Conservation (phyloP, 257 asterid species). For the Solanum sitiens region DNA sequence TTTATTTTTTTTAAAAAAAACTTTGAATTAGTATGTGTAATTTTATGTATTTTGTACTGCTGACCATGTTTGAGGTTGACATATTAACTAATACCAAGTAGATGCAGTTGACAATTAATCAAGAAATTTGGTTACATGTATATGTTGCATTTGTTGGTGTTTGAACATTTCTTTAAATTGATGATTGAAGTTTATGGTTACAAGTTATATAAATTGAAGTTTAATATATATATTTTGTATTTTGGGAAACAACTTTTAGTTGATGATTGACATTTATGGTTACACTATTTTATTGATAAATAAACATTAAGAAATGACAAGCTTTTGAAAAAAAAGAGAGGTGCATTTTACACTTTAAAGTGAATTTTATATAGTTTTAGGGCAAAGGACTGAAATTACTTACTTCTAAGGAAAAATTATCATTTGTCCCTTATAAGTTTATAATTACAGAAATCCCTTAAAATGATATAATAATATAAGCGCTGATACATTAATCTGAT, state of each 20-base stretch:
- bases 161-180: not conserved
- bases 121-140: not conserved
- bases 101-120: not conserved
- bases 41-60: not conserved
- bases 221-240: not conserved
- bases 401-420: no score
- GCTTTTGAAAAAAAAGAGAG: not conserved
- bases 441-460: fast-evolving
- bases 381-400: no score
- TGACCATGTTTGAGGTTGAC: not conserved
- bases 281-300: not conserved
- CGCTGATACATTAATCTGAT: no score
- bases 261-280: not conserved
- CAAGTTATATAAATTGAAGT: not conserved
- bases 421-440: no score
- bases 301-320: not conserved
- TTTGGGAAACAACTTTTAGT: not conserved
- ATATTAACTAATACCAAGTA: not conserved
- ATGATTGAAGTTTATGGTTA: not conserved
- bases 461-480: no score
- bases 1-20: no score
- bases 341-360: not conserved
- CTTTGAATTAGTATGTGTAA: not conserved
- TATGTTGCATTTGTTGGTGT: not conserved
- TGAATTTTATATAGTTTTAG: not conserved